A percentile compares a stretch with the other conserved stretches of the same genome.
phyloP scores from a whole-genome alignment of 768 basidiomycete species.

The Mycena chlorophos region DNA sequence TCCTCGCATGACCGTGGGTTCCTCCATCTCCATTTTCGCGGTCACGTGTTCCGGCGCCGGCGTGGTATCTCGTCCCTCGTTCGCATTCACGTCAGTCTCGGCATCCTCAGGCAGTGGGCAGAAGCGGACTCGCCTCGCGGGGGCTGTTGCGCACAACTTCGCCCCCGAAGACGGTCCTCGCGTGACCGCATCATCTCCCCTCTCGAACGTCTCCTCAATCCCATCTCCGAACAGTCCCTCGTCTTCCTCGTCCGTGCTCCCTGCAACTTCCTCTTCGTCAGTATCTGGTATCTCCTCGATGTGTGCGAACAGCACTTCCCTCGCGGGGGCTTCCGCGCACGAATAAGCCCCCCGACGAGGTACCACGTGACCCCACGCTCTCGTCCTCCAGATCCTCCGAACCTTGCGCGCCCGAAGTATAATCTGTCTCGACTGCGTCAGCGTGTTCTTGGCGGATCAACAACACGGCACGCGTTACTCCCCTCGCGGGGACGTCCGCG shows the following conservation, averaged over 20 bases:
- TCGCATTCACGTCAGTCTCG: no score
- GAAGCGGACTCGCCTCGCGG: no score
- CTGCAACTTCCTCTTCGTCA: neutral
- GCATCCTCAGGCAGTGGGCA: no score
- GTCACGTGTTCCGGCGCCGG: no score
- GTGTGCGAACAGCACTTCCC: neutral
- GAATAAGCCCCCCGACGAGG: constrained; percentile 1
- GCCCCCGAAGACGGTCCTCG: constrained; percentile 6
- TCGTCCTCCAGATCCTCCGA: neutral
- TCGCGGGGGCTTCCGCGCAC: constrained; percentile 8
- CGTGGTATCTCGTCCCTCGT: no score
- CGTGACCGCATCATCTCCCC: neutral
- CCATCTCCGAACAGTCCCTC: neutral
- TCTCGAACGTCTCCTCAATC: no score
- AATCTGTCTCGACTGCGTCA: neutral
- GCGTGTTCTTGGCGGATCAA: neutral
- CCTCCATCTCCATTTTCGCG: no score
- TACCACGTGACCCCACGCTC: neutral
- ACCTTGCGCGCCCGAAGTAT: neutral
- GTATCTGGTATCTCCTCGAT: neutral
- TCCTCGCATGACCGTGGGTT: no score
- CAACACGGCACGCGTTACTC: neutral
- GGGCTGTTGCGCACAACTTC: constrained; percentile 3
- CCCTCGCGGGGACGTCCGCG: neutral
- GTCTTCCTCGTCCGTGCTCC: neutral